Conservation (phyloP, 305 asterid genomes). For the Solanum hybrid region DNA sequence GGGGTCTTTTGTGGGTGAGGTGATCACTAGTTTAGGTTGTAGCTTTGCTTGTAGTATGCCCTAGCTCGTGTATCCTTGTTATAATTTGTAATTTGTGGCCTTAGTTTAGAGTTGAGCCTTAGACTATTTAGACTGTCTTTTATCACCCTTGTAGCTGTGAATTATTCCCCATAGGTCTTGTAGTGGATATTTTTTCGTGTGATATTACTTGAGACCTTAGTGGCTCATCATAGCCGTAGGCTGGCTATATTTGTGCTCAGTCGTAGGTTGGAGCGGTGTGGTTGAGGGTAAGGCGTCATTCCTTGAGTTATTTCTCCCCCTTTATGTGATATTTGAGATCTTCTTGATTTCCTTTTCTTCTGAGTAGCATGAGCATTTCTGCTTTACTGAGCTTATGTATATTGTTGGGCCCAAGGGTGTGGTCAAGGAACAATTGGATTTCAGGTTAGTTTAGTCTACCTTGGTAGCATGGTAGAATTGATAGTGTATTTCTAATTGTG, state of each 20-base stretch:
- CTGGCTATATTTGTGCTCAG: neutral
- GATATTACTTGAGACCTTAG: neutral
- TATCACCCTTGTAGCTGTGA: neutral
- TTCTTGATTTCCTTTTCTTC: neutral
- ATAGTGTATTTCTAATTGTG: neutral
- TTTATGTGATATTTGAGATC: neutral
- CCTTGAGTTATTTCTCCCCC: neutral
- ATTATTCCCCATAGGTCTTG: neutral
- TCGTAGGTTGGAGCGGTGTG: neutral
- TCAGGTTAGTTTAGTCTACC: neutral
- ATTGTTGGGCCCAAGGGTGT: neutral
- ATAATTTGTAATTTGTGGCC: neutral
- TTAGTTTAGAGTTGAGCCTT: neutral
- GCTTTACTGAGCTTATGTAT: neutral
- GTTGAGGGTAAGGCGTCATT: neutral
- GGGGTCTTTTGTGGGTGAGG: neutral
- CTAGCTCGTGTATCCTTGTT: neutral
- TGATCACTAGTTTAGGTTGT: neutral
- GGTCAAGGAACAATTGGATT: neutral
- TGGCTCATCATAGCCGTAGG: neutral
- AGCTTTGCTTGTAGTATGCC: neutral
- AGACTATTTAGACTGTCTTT: neutral
- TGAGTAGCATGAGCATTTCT: neutral
- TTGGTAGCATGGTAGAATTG: neutral
- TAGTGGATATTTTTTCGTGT: neutral